These are phyloP conservation scores for Pythium aristosporum DNA, from an alignment of 352 stramenopile species.

Conservation along the genomic window DNA sequence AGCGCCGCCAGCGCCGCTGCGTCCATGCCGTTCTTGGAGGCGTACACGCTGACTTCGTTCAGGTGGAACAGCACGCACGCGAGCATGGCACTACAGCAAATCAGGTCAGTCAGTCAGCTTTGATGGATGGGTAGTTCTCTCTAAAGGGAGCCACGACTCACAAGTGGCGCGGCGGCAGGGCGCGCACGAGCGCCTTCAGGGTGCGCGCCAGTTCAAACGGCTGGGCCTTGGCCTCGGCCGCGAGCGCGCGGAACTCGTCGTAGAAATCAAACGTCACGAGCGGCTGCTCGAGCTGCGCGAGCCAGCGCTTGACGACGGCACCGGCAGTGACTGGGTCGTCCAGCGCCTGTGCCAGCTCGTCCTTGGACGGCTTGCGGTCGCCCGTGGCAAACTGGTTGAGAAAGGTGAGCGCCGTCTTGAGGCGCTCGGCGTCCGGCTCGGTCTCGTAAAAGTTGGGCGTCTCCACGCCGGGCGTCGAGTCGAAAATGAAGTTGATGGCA, in stretches of 20 bases:
- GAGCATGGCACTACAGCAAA: conserved; percentile 47
- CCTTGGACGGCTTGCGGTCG: conserved; percentile 47
- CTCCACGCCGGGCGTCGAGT: conserved; percentile 77
- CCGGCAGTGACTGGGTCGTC: conserved; percentile 62
- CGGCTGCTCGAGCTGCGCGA: conserved; percentile 64
- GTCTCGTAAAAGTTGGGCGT: conserved; percentile 71
- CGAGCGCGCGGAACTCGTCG: conserved; percentile 51
- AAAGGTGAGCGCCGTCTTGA: conserved; percentile 60
- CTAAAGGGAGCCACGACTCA: conserved; percentile 41
- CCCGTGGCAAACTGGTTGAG: conserved; percentile 57
- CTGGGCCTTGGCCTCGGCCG: conserved; percentile 35
- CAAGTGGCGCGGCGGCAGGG: conserved; percentile 65
- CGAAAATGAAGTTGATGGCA: conserved; percentile 83
- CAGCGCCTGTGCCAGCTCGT: conserved; percentile 56
- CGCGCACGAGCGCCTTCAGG: conserved; percentile 55
- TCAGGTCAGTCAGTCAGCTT: no score
- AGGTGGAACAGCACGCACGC: conserved; percentile 77
- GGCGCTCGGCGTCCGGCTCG: conserved; percentile 42
- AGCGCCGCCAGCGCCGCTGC: conserved; percentile 45
- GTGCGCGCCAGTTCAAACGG: conserved; percentile 59
- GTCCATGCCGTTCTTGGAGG: conserved; percentile 74
- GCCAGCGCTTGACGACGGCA: conserved; percentile 60
- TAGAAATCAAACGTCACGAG: conserved; percentile 67
- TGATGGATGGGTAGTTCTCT: no score
- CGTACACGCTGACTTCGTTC: conserved; percentile 81